Percentiles rank a stretch among this genome's conserved stretches.
Conservation (phyloP, 306 rosid species). For the Malus sieversii region DNA sequence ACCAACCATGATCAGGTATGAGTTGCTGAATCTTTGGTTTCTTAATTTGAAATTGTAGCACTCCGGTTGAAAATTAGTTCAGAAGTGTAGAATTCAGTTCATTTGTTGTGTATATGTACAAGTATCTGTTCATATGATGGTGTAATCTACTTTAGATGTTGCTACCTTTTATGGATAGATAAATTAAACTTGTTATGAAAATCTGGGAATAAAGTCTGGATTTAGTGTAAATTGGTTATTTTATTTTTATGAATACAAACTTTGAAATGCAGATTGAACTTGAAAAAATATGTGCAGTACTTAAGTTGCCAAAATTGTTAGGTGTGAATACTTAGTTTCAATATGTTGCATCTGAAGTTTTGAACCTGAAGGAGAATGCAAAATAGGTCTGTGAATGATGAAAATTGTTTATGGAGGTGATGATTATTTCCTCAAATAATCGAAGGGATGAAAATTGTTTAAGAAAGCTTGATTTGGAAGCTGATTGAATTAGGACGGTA, state of each 20-base stretch:
- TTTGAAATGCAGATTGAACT: not conserved
- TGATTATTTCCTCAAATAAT: not conserved
- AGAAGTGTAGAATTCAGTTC: constrained; percentile 13
- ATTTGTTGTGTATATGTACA: constrained; percentile 8
- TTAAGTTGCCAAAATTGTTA: not conserved
- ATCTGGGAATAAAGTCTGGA: not conserved
- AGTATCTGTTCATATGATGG: not conserved
- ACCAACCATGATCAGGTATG: constrained; percentile 73
- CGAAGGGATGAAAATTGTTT: not conserved
- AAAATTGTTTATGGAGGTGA: not conserved
- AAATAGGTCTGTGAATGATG: not conserved
- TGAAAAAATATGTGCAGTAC: not conserved
- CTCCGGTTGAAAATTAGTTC: not conserved
- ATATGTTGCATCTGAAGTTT: constrained; percentile 6
- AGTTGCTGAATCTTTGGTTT: not conserved
- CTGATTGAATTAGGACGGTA: not conserved
- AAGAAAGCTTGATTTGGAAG: not conserved
- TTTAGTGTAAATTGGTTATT: not conserved
- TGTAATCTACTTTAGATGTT: constrained; percentile 2
- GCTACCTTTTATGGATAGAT: not conserved
- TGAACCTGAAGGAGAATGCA: not conserved
- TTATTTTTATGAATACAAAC: not conserved
- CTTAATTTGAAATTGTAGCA: not conserved
- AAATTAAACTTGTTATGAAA: not conserved
- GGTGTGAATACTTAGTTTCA: constrained; percentile 7